Percentiles rank a stretch among this genome's conserved stretches.
These are phyloP conservation scores for Zygoascus tannicola DNA, from an alignment of 805 yeast species.

Conservation along the genomic window DNA sequence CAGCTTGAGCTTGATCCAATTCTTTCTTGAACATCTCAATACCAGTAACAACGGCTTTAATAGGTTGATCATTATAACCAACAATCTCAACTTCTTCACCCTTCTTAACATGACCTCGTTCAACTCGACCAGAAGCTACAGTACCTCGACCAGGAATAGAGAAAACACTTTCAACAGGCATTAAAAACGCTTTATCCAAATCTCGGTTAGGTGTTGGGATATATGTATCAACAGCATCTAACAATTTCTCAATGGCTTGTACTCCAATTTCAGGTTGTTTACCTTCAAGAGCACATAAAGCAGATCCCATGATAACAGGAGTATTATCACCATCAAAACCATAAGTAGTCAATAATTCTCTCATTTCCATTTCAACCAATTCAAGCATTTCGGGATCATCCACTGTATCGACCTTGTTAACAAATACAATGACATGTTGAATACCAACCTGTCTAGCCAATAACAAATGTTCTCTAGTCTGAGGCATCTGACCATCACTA, in stretches of 20 bases:
- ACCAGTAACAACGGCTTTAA: conserved; percentile 94
- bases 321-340: conserved; percentile 98
- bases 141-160: conserved; percentile 99
- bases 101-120: conserved; percentile 94
- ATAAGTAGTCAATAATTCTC: conserved; percentile 81
- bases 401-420: conserved; percentile 94
- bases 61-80: conserved; percentile 76
- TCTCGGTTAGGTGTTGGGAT: conserved; percentile 97
- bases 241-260: conserved; percentile 69
- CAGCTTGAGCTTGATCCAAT: conserved; percentile 94
- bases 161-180: conserved; percentile 96
- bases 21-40: conserved; percentile 99
- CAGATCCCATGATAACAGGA: conserved; percentile 98
- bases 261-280: conserved; percentile 85
- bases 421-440: conserved; percentile 92
- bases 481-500: conserved; percentile 99
- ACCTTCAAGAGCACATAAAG: conserved; percentile 89
- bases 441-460: conserved; percentile 99
- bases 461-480: conserved; percentile 96
- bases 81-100: conserved; percentile 98
- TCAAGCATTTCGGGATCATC: conserved; percentile 99
- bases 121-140: conserved; percentile 97
- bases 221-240: conserved; percentile 86
- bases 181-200: conserved; percentile 88
- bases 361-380: conserved; percentile 99